Conservation (phyloP, 2,329 filamentous ascomycete genomes). For the Curvularia sp. region DNA sequence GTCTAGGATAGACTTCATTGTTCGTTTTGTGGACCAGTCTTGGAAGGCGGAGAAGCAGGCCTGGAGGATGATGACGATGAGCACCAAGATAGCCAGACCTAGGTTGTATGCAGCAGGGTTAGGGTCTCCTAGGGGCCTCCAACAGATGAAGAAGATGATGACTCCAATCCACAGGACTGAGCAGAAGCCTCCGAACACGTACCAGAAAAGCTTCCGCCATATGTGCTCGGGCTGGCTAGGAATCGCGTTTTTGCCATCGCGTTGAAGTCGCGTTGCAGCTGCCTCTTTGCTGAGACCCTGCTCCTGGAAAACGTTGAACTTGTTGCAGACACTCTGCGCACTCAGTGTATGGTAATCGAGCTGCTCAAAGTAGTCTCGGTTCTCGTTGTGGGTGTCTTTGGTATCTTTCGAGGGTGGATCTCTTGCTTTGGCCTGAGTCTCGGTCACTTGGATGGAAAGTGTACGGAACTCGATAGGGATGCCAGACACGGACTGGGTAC, state of each 20-base stretch:
- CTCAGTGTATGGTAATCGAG: slow-evolving; percentile 5
- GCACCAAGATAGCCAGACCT: slow-evolving; percentile 1
- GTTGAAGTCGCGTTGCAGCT: slow-evolving; percentile 2
- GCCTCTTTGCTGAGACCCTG: slow-evolving; percentile 7
- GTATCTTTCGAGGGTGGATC: not conserved
- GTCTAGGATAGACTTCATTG: not conserved
- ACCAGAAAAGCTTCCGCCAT: slow-evolving; percentile 2
- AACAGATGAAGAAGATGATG: slow-evolving; percentile 8
- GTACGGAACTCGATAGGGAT: slow-evolving; percentile 5
- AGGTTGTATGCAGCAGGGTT: not conserved
- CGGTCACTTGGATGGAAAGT: slow-evolving; percentile 2
- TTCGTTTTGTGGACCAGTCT: slow-evolving; percentile 2
- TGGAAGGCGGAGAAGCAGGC: slow-evolving; percentile 3
- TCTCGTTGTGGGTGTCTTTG: not conserved
- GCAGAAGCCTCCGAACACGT: slow-evolving; percentile 5
- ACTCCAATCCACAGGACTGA: slow-evolving; percentile 4
- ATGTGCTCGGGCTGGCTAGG: slow-evolving; percentile 1
- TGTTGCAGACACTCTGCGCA: slow-evolving; percentile 1
- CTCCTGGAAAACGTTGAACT: not conserved
- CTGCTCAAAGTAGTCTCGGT: slow-evolving; percentile 1
- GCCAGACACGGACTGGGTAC: slow-evolving; percentile 1
- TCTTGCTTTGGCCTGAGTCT: not conserved
- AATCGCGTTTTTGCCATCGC: slow-evolving; percentile 2
- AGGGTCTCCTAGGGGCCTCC: slow-evolving; percentile 2
- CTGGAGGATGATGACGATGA: slow-evolving; percentile 3